phyloP scores from a whole-genome alignment of 139 green algal species.

The Diplosphaera chodatii region DNA sequence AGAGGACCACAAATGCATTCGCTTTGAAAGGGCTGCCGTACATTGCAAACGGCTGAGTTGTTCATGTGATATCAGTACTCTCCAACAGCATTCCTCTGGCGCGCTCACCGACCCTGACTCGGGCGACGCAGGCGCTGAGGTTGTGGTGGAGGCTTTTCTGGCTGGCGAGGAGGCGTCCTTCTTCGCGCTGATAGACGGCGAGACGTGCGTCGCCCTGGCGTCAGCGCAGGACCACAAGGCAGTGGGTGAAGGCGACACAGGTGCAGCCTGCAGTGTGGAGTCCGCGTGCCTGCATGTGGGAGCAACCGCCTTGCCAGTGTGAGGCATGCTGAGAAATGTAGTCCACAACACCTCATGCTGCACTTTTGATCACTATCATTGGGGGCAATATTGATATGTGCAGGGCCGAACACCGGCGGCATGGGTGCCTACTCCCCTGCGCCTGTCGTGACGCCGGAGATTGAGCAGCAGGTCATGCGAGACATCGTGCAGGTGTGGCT shows the following conservation, averaged over 20 bases:
- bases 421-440: constrained; percentile 98
- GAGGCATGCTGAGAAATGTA: no score
- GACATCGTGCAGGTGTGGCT: not conserved
- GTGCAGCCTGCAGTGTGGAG: no score
- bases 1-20: no score
- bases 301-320: no score
- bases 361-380: no score
- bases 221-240: constrained; percentile 94
- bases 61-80: no score
- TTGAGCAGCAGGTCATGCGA: constrained; percentile 54
- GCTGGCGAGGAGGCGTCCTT: constrained; percentile 93
- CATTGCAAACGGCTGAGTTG: no score
- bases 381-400: no score
- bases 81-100: no score
- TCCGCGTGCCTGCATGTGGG: no score
- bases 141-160: constrained; percentile 97
- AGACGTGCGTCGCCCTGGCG: constrained; percentile 58
- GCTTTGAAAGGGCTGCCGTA: no score
- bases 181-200: constrained; percentile 93
- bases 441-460: constrained; percentile 77
- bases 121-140: constrained; percentile 39
- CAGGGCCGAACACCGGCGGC: constrained; percentile 93
- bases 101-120: not conserved
- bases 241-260: constrained; percentile 87
- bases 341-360: no score